phyloP scores from a whole-genome alignment of 345 rosid species.

The Hevea brasiliensis region DNA sequence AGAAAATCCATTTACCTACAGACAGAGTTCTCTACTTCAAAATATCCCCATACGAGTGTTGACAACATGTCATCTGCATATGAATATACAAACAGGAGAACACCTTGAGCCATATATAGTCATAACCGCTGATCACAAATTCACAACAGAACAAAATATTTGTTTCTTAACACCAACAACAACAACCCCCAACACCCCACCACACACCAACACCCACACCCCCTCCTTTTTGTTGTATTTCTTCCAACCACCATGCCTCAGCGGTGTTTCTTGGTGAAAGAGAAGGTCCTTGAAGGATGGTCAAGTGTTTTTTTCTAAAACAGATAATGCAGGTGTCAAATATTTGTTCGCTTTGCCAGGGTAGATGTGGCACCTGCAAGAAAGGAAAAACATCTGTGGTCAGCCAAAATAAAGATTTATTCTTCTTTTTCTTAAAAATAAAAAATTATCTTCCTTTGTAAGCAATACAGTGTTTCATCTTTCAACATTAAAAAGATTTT shows the following conservation, averaged over 20 bases:
- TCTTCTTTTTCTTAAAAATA: too few species aligned
- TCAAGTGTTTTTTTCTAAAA: conserved; percentile 89
- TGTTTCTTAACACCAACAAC: too few species aligned
- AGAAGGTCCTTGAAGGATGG: neutral
- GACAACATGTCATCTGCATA: conserved; percentile 8
- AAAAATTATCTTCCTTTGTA: neutral
- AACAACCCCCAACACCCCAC: too few species aligned
- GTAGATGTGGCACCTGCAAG: conserved; percentile 87
- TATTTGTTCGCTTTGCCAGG: conserved; percentile 98
- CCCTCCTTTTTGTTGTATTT: neutral
- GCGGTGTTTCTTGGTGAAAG: neutral
- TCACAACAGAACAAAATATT: neutral
- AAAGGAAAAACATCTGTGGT: neutral
- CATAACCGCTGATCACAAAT: neutral
- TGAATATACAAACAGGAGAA: conserved; percentile 13
- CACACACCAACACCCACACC: too few species aligned
- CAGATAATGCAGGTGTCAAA: conserved; percentile 84
- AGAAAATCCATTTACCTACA: too few species aligned
- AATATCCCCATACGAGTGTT: too few species aligned
- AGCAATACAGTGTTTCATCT: neutral
- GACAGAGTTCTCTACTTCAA: too few species aligned
- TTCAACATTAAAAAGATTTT: neutral
- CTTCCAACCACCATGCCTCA: neutral
- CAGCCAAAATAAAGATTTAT: neutral
- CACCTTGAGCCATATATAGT: neutral